These are phyloP conservation scores for Trametes coccinea DNA, from an alignment of 768 basidiomycete species.

Conservation along the genomic window DNA sequence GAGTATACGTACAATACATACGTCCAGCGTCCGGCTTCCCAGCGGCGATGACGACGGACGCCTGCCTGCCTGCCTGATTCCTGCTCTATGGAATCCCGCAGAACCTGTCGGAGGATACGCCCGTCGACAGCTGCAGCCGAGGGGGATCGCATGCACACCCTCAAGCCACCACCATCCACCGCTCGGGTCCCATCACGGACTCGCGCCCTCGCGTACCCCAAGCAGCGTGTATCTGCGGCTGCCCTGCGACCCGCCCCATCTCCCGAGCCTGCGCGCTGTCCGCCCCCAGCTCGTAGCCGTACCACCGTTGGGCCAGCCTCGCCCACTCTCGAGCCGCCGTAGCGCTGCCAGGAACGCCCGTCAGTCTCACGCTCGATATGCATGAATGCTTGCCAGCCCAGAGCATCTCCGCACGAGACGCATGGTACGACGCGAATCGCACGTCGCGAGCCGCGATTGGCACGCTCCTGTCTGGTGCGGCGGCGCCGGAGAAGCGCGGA, in stretches of 20 bases:
- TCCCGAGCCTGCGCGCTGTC: conserved; percentile 51
- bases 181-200: conserved; percentile 23
- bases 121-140: neutral
- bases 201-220: conserved; percentile 44
- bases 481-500: neutral
- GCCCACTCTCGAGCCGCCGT: conserved; percentile 53
- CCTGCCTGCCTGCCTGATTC: too few species aligned
- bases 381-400: too few species aligned
- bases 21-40: neutral
- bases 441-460: neutral
- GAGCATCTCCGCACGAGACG: too few species aligned
- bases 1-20: neutral
- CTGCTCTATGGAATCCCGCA: neutral
- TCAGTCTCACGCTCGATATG: neutral
- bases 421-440: neutral
- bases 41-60: neutral
- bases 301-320: conserved; percentile 51
- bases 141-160: too few species aligned
- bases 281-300: conserved; percentile 52
- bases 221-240: conserved; percentile 45
- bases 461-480: neutral
- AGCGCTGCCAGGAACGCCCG: conserved; percentile 36
- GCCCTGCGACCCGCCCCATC: conserved; percentile 36
- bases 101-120: neutral
- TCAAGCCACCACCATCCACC: conserved; percentile 3